Base-by-base conservation (phyloP, 176 grass and related monocot genomes). In the Zea mays region DNA sequence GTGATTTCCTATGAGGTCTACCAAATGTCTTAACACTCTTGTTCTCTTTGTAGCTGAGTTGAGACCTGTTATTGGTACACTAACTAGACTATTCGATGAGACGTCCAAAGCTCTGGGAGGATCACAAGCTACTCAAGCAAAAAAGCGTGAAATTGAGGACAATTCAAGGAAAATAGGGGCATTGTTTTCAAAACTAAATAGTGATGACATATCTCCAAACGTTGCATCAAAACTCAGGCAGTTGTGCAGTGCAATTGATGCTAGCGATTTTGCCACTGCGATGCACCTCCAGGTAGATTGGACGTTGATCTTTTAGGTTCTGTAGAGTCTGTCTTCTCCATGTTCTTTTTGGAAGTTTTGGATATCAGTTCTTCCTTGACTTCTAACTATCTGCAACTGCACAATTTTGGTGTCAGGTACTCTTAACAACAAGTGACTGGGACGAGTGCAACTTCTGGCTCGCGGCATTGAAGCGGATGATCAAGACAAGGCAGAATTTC, bases 401-500 rank as follows among this genome's bases (percentile, higher is more conserved):
- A 50, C 33, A 61, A 65, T 93, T 54, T 20, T 81, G 67, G 13
- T 81, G 56, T 15, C 76, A 99, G 96, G 88, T 93, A 51, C 65
- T 84, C 7, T 79, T 99, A 67, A 99, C 92, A 14, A 99, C 92
- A 20, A 99, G 96, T 55, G 92, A 96, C 52, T 99, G 96, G 96
- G 90, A 99, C 19, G 96, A 99, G 90, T 99, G 96, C 83, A 90
- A 93, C 85, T 87, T 93, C 67, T 99, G 96, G 96, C 92, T 99
- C 81, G 83, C 87, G 42, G 90, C 92, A 76, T 66, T 99, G 78
- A 99, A 90, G 83, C 92, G 92, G 1, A 89, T 99, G 92, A 99
- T 99, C 73, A 99, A 96, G 79, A 84, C 86, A 7, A 93, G 90
- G 79, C 90, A 94, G 68, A 93, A 69, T 52, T 82, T 95, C 56